Percentiles rank a stretch among this genome's conserved stretches.
Conservation (phyloP, 768 basidiomycete species). For the Cubamyces lactineus region DNA sequence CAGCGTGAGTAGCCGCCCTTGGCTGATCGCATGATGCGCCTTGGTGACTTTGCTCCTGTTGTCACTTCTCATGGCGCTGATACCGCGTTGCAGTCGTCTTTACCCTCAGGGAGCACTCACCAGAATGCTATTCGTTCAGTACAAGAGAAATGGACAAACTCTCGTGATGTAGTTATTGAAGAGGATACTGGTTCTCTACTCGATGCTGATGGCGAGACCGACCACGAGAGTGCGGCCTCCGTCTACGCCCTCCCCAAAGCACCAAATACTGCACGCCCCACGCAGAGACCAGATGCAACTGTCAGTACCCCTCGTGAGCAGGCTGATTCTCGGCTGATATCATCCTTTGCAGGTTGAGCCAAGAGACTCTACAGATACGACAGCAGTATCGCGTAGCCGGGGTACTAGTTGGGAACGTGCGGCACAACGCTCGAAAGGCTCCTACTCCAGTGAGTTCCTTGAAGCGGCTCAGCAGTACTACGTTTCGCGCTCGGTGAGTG, state of each 20-base stretch:
- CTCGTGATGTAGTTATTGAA: background rate
- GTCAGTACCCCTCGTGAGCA: background rate
- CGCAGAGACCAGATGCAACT: background rate
- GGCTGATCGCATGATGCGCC: no score
- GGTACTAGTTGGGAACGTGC: background rate
- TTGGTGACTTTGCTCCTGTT: no score
- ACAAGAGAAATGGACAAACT: background rate
- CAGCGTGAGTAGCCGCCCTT: no score
- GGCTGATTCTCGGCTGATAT: background rate
- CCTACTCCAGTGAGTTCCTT: slow-evolving; percentile 5
- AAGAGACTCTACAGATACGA: background rate
- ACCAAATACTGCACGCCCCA: background rate
- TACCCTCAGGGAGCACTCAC: no score
- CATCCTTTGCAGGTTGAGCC: background rate
- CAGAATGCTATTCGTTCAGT: background rate
- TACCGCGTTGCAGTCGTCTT: no score
- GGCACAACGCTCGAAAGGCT: background rate
- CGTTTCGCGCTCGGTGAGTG: slow-evolving; percentile 12
- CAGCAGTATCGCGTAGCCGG: background rate
- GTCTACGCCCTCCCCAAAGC: background rate
- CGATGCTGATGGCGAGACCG: slow-evolving; percentile 19
- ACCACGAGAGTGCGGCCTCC: slow-evolving; percentile 6
- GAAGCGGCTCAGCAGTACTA: slow-evolving; percentile 10
- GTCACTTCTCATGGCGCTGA: no score
- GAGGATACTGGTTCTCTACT: slow-evolving; percentile 4